phyloP scores from a whole-genome alignment of 1,284 basidiomycete genomes.

The Ustilago vetiveriae region DNA sequence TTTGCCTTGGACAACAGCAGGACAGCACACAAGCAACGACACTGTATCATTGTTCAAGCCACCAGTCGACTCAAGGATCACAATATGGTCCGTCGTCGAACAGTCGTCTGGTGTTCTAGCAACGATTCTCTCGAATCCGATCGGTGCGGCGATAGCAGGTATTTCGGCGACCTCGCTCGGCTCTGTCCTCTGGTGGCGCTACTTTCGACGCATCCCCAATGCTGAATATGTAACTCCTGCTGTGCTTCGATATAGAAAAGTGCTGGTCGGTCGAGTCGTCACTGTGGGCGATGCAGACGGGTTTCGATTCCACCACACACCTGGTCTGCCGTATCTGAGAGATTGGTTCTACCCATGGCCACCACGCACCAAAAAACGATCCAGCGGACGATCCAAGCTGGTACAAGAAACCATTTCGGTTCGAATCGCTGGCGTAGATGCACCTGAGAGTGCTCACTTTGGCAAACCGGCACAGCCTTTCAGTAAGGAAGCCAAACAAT shows the following conservation, averaged over 20 bases:
- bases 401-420: conserved; percentile 58
- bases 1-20: background rate
- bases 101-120: conserved; percentile 25
- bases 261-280: conserved; percentile 59
- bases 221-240: conserved; percentile 61
- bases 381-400: conserved; percentile 15
- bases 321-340: conserved; percentile 53
- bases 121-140: conserved; percentile 26
- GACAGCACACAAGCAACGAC: no score
- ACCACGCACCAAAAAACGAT: conserved; percentile 17
- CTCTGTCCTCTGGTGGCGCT: conserved; percentile 56
- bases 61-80: conserved; percentile 1
- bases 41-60: background rate
- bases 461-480: conserved; percentile 64
- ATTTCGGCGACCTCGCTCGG: conserved; percentile 26
- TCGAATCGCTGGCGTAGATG: conserved; percentile 63
- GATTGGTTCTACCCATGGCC: conserved; percentile 43
- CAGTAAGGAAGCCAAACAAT: conserved; percentile 61
- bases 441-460: conserved; percentile 64
- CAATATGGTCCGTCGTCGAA: conserved; percentile 38
- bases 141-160: conserved; percentile 29
- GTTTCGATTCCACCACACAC: conserved; percentile 65
- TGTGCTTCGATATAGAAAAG: conserved; percentile 53
- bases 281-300: conserved; percentile 65
- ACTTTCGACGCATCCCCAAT: conserved; percentile 60